These are phyloP conservation scores for Fusarium brevicatenulatum DNA, from an alignment of 2,329 filamentous ascomycete species.

Conservation along the genomic window DNA sequence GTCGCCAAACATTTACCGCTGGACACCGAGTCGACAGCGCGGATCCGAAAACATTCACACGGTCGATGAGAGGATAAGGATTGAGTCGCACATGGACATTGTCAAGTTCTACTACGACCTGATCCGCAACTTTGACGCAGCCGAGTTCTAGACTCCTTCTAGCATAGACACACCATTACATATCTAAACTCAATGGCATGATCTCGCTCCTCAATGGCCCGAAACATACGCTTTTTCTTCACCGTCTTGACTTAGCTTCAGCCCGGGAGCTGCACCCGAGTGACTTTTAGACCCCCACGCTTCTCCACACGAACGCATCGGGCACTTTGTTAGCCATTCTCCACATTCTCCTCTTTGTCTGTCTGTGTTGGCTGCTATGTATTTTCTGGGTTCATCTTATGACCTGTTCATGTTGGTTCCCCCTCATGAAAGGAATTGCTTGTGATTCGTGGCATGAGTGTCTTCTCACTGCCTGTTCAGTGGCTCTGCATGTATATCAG, in stretches of 20 bases:
- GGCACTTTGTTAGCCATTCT: constrained; percentile 9
- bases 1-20: constrained; percentile 54
- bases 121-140: constrained; percentile 57
- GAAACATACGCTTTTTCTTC: not conserved
- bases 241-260: constrained; percentile 4
- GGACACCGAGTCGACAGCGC: constrained; percentile 50
- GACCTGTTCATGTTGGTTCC: not conserved
- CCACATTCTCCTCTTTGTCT: constrained; percentile 19
- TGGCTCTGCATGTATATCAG: not conserved
- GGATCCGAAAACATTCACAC: constrained; percentile 52
- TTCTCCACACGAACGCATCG: constrained; percentile 17
- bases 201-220: not conserved
- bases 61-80: constrained; percentile 53
- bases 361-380: not conserved
- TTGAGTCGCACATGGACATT: constrained; percentile 52
- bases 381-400: constrained; percentile 4
- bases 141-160: constrained; percentile 38
- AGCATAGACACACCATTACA: not conserved
- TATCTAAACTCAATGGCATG: not conserved
- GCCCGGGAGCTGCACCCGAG: not conserved
- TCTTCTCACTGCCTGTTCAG: not conserved
- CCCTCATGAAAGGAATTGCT: not conserved
- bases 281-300: constrained; percentile 12
- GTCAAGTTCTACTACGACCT: constrained; percentile 58
- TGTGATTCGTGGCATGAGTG: not conserved